Evolutionary conservation across 768 basidiomycete genomes (phyloP).

Genomic region (Asterophora lycoperdoides): DNA sequence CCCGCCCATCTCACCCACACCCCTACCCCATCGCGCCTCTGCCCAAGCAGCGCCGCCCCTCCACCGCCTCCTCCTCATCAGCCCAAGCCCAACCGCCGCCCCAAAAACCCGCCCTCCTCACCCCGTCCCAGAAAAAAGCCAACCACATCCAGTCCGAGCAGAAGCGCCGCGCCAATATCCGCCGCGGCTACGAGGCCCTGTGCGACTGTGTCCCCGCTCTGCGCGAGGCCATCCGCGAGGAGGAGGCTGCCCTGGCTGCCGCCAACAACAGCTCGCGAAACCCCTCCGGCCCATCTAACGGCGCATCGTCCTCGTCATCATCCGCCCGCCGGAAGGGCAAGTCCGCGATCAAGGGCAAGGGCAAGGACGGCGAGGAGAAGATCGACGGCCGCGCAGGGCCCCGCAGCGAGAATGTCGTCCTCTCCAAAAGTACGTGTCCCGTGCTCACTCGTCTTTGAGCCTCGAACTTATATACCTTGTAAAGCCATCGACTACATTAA

Average conservation of each 20-base stretch:
- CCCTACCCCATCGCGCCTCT: constrained; percentile 16
- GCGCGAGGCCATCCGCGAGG: constrained; percentile 72
- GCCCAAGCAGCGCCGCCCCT: constrained; percentile 4
- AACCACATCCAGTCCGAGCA: constrained; percentile 95
- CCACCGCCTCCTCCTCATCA: not conserved
- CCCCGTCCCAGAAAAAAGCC: constrained; percentile 84
- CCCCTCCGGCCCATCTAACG: no score
- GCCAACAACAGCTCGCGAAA: constrained; percentile 2
- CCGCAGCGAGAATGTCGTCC: constrained; percentile 84
- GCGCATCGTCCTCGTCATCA: no score
- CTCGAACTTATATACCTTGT: constrained; percentile 1
- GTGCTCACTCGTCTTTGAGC: constrained; percentile 1
- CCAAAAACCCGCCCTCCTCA: constrained; percentile 52
- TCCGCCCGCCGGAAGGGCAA: constrained; percentile 40
- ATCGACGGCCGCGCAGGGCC: constrained; percentile 85
- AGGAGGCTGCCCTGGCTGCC: constrained; percentile 51
- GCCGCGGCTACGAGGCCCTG: constrained; percentile 82
- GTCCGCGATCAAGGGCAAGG: constrained; percentile 32
- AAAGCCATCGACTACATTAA: constrained; percentile 85
- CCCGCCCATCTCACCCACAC: constrained; percentile 14
- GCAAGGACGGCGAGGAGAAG: constrained; percentile 49
- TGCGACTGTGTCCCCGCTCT: constrained; percentile 82
- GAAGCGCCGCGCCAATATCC: constrained; percentile 88
- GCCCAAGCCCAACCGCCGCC: not conserved
- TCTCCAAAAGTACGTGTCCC: constrained; percentile 72